A percentile compares a stretch with the other conserved stretches of the same genome.
These are phyloP conservation scores for Pelagomonas calceolata DNA, from an alignment of 108 stramenopile species.

Conservation along the genomic window DNA sequence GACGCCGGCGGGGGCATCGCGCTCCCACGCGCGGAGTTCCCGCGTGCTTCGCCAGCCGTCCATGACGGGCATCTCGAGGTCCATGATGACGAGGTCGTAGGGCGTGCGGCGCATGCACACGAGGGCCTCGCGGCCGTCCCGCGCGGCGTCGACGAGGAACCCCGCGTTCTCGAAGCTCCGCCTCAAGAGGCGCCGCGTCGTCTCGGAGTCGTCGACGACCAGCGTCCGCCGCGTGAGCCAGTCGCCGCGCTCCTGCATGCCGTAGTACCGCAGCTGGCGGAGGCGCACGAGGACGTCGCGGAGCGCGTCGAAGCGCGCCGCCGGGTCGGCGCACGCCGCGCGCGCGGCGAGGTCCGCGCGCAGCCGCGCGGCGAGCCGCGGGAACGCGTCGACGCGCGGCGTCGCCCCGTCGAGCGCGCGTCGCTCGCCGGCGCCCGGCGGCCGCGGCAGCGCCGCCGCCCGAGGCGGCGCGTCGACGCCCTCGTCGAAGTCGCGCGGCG, in stretches of 20 bases:
- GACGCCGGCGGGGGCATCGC: background rate
- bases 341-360: background rate
- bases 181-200: background rate
- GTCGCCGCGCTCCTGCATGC: background rate
- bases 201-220: background rate
- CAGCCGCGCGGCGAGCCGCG: background rate
- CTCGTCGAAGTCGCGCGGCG: background rate
- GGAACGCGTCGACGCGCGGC: background rate
- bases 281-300: background rate
- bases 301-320: too few species aligned
- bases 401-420: background rate
- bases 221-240: background rate
- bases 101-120: background rate
- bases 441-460: too few species aligned
- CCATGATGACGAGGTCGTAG: conserved; percentile 13
- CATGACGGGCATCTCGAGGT: conserved; percentile 17
- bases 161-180: background rate
- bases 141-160: background rate
- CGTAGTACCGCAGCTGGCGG: background rate
- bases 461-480: background rate
- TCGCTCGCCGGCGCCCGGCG: too few species aligned
- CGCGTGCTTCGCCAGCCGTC: background rate
- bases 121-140: background rate
- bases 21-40: conserved; percentile 1
- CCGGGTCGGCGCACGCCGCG: background rate